phyloP scores from a whole-genome alignment of 306 rosid genomes.

The Trifolium dubium region DNA sequence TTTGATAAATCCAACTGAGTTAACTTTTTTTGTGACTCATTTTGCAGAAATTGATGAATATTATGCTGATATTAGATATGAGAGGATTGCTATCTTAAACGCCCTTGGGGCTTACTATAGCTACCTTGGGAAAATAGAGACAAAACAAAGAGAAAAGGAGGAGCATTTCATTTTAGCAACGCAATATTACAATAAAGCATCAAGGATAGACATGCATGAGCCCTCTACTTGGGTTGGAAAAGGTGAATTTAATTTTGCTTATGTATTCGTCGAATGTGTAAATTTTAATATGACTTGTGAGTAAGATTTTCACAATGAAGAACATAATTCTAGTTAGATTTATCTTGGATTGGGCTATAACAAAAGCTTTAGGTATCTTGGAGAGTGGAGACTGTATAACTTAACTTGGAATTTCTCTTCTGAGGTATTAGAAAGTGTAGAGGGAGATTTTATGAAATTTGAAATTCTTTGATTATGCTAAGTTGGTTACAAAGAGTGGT shows the following conservation, averaged over 20 bases:
- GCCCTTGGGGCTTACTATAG: conserved; percentile 96
- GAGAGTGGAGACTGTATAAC: neutral
- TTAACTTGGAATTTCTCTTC: conserved; percentile 21
- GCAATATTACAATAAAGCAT: conserved; percentile 95
- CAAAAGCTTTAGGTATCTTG: conserved; percentile 37
- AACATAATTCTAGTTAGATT: conserved; percentile 14
- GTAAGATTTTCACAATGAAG: conserved; percentile 22
- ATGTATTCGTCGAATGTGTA: conserved; percentile 6
- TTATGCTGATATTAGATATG: conserved; percentile 95
- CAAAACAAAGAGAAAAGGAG: conserved; percentile 96
- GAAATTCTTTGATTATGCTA: too few species aligned
- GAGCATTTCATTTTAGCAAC: conserved; percentile 97
- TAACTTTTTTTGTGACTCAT: conserved; percentile 12
- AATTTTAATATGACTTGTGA: conserved; percentile 9
- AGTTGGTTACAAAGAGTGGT: too few species aligned
- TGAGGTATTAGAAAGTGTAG: neutral
- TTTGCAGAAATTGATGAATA: conserved; percentile 94
- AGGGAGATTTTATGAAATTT: too few species aligned
- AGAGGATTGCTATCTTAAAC: conserved; percentile 97
- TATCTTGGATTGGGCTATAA: conserved; percentile 36
- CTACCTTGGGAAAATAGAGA: conserved; percentile 96
- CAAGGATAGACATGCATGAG: conserved; percentile 95
- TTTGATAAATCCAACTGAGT: conserved; percentile 17
- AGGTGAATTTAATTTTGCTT: conserved; percentile 55
- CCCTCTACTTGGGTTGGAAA: conserved; percentile 99